phyloP scores from a whole-genome alignment of 345 rosid genomes.

The Acer saccharum region DNA sequence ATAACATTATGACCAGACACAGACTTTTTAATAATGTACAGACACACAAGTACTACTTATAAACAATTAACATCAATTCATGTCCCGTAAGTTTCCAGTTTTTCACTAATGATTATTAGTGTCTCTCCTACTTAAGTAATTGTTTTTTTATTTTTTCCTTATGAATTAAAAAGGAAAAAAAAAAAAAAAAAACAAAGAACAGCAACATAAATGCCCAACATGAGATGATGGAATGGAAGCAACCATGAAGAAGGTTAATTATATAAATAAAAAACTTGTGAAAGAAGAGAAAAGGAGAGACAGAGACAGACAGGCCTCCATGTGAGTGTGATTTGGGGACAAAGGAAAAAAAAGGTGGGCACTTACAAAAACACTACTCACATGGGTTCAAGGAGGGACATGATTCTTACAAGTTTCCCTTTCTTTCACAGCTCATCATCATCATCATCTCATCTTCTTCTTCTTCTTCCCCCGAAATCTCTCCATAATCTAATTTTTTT shows the following conservation, averaged over 20 bases:
- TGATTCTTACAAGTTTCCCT: constrained; percentile 30
- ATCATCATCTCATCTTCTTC: background rate
- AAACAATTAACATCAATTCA: background rate
- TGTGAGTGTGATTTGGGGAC: constrained; percentile 47
- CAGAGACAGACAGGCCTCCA: constrained; percentile 25
- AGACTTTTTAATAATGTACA: background rate
- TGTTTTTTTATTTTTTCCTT: background rate
- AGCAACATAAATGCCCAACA: constrained; percentile 26
- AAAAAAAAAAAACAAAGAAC: background rate
- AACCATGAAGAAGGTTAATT: constrained; percentile 8
- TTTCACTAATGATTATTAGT: background rate
- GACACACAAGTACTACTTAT: background rate
- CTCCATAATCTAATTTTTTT: background rate
- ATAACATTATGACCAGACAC: background rate
- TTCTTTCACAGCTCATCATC: constrained; percentile 40
- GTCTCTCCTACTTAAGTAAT: background rate
- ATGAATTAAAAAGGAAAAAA: background rate
- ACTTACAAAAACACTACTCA: constrained; percentile 29
- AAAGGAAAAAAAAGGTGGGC: constrained; percentile 35
- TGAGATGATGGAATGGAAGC: constrained; percentile 34
- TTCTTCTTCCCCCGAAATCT: background rate
- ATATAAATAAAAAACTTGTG: background rate
- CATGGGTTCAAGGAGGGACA: constrained; percentile 32
- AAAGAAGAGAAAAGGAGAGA: background rate
- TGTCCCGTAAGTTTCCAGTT: background rate